Evolutionary conservation across 2,329 filamentous ascomycete species (phyloP), one percentile per base, ranked within the genome.

Genomic region (Xylaria sp.): DNA sequence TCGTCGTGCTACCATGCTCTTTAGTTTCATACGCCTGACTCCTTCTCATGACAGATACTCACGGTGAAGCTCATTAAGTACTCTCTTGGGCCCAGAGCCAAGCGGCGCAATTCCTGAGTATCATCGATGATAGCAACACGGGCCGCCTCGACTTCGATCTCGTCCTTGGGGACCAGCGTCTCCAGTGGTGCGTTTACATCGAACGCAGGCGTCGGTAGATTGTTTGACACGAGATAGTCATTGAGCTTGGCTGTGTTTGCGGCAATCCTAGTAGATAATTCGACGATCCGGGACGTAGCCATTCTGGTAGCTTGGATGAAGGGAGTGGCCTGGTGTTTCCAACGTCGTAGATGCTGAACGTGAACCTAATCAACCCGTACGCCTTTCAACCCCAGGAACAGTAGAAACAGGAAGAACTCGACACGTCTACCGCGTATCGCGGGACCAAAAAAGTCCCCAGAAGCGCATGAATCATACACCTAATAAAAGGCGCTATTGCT

Each of bases 71-170:
- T 65, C 55, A 64, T 62, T 2, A 65, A 55, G 18, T 66, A 59
- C 7, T 65, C 64, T n/a, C 59, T 18, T 6, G 63, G 64, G 0
- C 63, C 58, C 11, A 65, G 62, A 17, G 55, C 41, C 2, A 65
- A 49, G 4, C 50, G 55, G 29, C 62, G 60, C 7, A 66, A 49
- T 21, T 66, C 57, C 16, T 48, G 9, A 3, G 62, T 62, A 26
- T 65, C 62, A 13, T 66, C 62, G 11, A 63, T 58, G 3, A 64
- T 50, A 1, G 63, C 59, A 9, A 54, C 49, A 9, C 59, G 63
- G 6, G 59, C 54, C 8, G 53, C 41, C 39, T 62, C 50, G 8
- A 56, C 16, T 0, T 59, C 54, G 3, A 26, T 2, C 40, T 59
- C 58, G 20, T 54, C 3, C 26, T 61, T 59, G 3, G 62, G 58